Evolutionary conservation across 2,329 filamentous ascomycete species (phyloP), one percentile per base, ranked within the genome.

Genomic region (Leptographium procerum): DNA sequence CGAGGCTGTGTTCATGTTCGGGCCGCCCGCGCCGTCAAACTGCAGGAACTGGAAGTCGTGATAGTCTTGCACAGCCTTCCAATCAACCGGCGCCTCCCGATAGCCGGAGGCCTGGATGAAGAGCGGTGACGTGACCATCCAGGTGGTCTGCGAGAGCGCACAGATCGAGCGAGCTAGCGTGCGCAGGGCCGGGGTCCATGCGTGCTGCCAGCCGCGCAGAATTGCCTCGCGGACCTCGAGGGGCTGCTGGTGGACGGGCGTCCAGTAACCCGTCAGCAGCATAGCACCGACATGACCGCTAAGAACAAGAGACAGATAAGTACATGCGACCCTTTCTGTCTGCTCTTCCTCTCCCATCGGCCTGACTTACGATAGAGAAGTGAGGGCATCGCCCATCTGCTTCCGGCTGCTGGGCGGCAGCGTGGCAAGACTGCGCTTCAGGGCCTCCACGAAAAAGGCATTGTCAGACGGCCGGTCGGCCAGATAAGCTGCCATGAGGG

Each of bases 201-300:
- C 81, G 2, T 68, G 74, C n/a, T 72, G 67, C 88, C 88, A 91
- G 34, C 73, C 70, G 56, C 80, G 75, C 45, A 91, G 63, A 55
- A 90, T 82, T 33, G 76, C 72, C 66, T 87, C 79, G 43, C 87
- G 81, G 22, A 82, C 72, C 36, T 77, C 69, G 24, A 83, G 64
- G 1, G 86, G 79, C 63, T 88, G 86, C 56, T 81, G 71, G 57
- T 82, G 75, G 52, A 89, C 69, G 1, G 85, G 82, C 0, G 77
- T 81, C 62, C 79, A 75, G 67, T 84, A 81, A n/a, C 87, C 86
- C 0, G 87, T 90, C 52, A 89, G 73, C 7, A 87, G 68, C 22
- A 87, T 70, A 29, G 83, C 82, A 29, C 86, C 86, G 4, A 78
- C 68, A 8, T 56, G 57, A 6, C 53, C 33, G 9, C 36, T 81